Conservation (phyloP, 164 flowering plant species). For the Sedum album region DNA sequence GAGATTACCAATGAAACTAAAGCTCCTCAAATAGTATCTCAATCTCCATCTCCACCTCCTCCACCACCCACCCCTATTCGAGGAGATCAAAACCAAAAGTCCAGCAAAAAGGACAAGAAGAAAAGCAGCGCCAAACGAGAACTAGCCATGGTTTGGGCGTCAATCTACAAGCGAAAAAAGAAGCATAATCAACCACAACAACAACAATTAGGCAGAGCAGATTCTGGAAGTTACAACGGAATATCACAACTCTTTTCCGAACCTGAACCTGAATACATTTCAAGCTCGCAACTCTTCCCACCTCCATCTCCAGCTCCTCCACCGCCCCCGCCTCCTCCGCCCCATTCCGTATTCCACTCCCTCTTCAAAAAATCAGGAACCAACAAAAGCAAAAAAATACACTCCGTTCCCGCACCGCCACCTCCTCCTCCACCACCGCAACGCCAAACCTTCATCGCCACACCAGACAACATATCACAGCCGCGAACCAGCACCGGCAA, state of each 20-base stretch:
- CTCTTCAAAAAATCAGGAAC: conserved; percentile 17
- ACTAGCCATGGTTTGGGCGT: conserved; percentile 47
- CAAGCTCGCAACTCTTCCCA: conserved; percentile 15
- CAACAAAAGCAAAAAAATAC: conserved; percentile 19
- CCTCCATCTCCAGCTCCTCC: conserved; percentile 44
- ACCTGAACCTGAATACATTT: neutral
- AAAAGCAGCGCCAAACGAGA: conserved; percentile 54
- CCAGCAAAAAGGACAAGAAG: conserved; percentile 25
- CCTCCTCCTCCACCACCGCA: conserved; percentile 26
- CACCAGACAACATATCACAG: conserved; percentile 9
- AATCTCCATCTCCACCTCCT: conserved; percentile 23
- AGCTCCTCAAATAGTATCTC: conserved; percentile 18
- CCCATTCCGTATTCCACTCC: conserved; percentile 19
- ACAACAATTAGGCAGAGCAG: neutral
- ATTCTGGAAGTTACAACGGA: conserved; percentile 20
- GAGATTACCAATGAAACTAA: conserved; percentile 6
- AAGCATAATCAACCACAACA: conserved; percentile 32
- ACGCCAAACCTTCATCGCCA: neutral
- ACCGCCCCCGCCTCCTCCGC: conserved; percentile 27
- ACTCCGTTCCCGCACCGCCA: conserved; percentile 17
- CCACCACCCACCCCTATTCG: conserved; percentile 18
- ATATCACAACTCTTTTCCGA: conserved; percentile 14
- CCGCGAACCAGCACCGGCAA: conserved; percentile 18
- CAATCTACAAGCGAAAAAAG: conserved; percentile 47
- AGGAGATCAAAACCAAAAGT: conserved; percentile 16